Evolutionary conservation across 1,284 basidiomycete species (phyloP).

Genomic region (Austroboletus novae-zelandiae): DNA sequence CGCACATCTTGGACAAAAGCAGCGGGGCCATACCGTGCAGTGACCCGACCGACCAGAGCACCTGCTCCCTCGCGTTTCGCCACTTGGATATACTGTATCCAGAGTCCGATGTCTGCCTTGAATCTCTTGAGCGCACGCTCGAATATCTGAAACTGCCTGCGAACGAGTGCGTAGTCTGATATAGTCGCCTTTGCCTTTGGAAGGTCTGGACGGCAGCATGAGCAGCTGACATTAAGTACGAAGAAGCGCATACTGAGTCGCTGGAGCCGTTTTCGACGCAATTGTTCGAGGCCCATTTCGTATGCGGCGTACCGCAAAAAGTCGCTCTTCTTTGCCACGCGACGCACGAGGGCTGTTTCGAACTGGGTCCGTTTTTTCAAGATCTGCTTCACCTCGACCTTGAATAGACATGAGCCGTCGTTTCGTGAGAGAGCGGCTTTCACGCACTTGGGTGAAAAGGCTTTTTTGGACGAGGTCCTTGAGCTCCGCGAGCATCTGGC

Average conservation of each 20-base stretch:
- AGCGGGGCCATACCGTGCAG: slow-evolving; percentile 55
- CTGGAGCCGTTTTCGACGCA: slow-evolving; percentile 73
- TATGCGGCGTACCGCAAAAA: slow-evolving; percentile 91
- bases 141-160: slow-evolving; percentile 85
- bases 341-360: slow-evolving; percentile 81
- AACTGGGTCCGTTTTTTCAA: slow-evolving; percentile 83
- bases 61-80: slow-evolving; percentile 81
- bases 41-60: slow-evolving; percentile 76
- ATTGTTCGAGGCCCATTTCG: slow-evolving; percentile 84
- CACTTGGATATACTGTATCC: slow-evolving; percentile 86
- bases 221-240: slow-evolving; percentile 1
- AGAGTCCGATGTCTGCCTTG: slow-evolving; percentile 83
- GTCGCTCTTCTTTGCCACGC: slow-evolving; percentile 83
- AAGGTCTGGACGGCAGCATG: slow-evolving; percentile 39
- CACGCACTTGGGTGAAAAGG: slow-evolving; percentile 78
- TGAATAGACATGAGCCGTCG: slow-evolving; percentile 1
- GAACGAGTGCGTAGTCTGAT: slow-evolving; percentile 80
- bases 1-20: slow-evolving; percentile 1
- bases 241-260: slow-evolving; percentile 61
- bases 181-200: slow-evolving; percentile 57
- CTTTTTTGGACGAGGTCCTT: slow-evolving; percentile 89
- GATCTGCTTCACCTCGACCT: slow-evolving; percentile 76
- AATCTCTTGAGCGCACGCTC: slow-evolving; percentile 89
- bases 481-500: slow-evolving; percentile 89
- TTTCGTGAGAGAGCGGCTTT: background rate